Conservation (phyloP, 352 stramenopile species). For the Globisporangium irregulare region DNA sequence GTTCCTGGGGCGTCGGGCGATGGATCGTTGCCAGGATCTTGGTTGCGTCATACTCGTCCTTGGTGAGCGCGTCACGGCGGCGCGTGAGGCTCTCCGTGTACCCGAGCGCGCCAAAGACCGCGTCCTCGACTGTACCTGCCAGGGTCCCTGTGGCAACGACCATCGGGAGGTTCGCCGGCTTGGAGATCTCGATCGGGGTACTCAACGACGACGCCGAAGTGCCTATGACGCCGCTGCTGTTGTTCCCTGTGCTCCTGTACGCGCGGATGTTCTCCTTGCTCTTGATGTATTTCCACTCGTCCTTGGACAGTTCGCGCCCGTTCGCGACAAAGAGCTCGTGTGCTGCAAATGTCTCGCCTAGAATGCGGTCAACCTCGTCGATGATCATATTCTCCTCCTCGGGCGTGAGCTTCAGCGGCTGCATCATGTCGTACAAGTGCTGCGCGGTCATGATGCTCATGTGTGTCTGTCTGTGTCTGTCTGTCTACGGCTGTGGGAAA, state of each 20-base stretch:
- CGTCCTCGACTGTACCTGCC: slow-evolving; percentile 52
- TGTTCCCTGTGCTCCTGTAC: slow-evolving; percentile 20
- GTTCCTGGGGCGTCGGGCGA: slow-evolving; percentile 31
- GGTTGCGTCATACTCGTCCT: slow-evolving; percentile 42
- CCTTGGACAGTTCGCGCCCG: slow-evolving; percentile 23
- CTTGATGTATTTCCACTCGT: slow-evolving; percentile 35
- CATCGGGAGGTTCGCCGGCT: slow-evolving; percentile 21
- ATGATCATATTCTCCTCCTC: slow-evolving; percentile 27
- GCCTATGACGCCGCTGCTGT: not conserved
- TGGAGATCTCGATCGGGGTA: not conserved
- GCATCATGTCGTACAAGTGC: slow-evolving; percentile 6
- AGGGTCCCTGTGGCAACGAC: slow-evolving; percentile 39
- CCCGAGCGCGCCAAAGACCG: slow-evolving; percentile 41
- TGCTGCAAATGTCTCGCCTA: slow-evolving; percentile 37
- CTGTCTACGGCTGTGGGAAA: not conserved
- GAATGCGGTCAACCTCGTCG: slow-evolving; percentile 34
- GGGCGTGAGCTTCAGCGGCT: slow-evolving; percentile 17
- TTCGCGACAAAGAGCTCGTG: slow-evolving; percentile 35
- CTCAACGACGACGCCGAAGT: not conserved
- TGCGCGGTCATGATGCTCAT: not conserved
- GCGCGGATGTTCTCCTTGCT: slow-evolving; percentile 38
- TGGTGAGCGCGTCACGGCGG: slow-evolving; percentile 41
- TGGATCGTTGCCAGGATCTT: slow-evolving; percentile 34
- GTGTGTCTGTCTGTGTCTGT: not conserved
- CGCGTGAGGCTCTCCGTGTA: slow-evolving; percentile 42